Percentiles rank a stretch among this genome's conserved stretches.
phyloP scores from a whole-genome alignment of 768 basidiomycete species.

The Suillus cothurnatus region DNA sequence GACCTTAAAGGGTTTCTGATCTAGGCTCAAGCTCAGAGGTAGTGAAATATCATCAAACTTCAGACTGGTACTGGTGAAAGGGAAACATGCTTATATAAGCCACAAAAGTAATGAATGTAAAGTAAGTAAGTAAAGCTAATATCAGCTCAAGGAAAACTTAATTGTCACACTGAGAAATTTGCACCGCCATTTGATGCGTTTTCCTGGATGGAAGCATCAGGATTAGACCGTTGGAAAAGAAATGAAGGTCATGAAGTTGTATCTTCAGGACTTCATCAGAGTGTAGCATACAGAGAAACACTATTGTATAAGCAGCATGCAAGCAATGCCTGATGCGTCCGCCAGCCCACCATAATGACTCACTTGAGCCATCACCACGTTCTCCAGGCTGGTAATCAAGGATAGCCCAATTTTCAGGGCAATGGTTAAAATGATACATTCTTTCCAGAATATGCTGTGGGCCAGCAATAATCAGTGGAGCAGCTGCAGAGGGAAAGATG shows the following conservation, averaged over 20 bases:
- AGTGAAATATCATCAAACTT: too few species aligned
- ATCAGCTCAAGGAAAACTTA: too few species aligned
- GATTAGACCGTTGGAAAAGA: slow-evolving; percentile 14
- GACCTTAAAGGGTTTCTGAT: too few species aligned
- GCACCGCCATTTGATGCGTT: slow-evolving; percentile 33
- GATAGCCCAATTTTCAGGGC: slow-evolving; percentile 19
- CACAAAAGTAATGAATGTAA: too few species aligned
- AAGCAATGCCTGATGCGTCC: slow-evolving; percentile 26
- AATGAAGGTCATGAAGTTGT: slow-evolving; percentile 24
- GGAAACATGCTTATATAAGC: too few species aligned
- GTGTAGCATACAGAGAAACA: slow-evolving; percentile 37
- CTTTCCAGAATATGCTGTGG: slow-evolving; percentile 25
- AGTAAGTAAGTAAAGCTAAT: too few species aligned
- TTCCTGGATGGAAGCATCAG: slow-evolving; percentile 31
- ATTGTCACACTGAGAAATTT: too few species aligned
- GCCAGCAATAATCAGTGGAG: too few species aligned
- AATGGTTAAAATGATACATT: slow-evolving; percentile 30
- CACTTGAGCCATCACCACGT: slow-evolving; percentile 8
- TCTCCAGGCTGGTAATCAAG: slow-evolving; percentile 17
- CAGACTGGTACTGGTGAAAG: too few species aligned
- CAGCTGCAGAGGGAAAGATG: too few species aligned
- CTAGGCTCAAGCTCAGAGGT: too few species aligned
- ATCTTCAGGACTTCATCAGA: slow-evolving; percentile 40
- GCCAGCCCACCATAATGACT: slow-evolving; percentile 35
- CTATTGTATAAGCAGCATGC: slow-evolving; percentile 33